These are phyloP conservation scores for Suhomyces wounanorum DNA, from an alignment of 1,139 yeast genomes.

Conservation along the genomic window DNA sequence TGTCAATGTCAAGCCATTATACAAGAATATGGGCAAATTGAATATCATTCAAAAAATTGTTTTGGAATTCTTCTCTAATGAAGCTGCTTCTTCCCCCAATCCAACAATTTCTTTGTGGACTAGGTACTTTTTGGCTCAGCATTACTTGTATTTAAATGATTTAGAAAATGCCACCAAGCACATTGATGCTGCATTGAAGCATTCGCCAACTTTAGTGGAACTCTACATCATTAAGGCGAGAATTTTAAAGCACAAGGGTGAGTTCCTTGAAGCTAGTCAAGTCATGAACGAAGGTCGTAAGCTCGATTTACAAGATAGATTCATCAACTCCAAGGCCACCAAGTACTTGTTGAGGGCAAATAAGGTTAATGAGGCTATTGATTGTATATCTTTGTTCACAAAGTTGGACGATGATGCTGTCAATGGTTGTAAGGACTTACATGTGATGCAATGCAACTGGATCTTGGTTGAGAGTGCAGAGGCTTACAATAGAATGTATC, in stretches of 20 bases:
- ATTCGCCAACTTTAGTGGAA: slow-evolving; percentile 84
- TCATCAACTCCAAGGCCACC: slow-evolving; percentile 84
- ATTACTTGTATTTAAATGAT: slow-evolving; percentile 59
- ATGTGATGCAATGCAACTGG: slow-evolving; percentile 91
- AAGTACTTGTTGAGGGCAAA: slow-evolving; percentile 85
- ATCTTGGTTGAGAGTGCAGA: slow-evolving; percentile 84
- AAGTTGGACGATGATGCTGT: slow-evolving; percentile 71
- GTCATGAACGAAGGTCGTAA: slow-evolving; percentile 71
- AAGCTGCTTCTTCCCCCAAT: slow-evolving; percentile 29
- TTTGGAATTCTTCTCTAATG: slow-evolving; percentile 41
- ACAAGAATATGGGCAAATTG: slow-evolving; percentile 52
- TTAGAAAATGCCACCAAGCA: slow-evolving; percentile 53
- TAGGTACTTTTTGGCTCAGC: slow-evolving; percentile 78
- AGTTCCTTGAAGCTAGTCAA: slow-evolving; percentile 60
- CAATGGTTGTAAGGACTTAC: slow-evolving; percentile 85
- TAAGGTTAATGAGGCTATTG: slow-evolving; percentile 72
- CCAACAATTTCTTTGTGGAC: slow-evolving; percentile 76
- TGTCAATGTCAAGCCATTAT: slow-evolving; percentile 80
- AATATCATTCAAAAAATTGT: slow-evolving; percentile 57
- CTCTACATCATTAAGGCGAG: slow-evolving; percentile 79
- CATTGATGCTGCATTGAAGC: slow-evolving; percentile 66
- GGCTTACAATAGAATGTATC: slow-evolving; percentile 54
- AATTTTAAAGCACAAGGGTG: slow-evolving; percentile 70
- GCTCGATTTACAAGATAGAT: slow-evolving; percentile 86
- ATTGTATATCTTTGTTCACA: slow-evolving; percentile 76